A percentile compares a stretch with the other conserved stretches of the same genome.
Evolutionary conservation across 768 basidiomycete species (phyloP).

Genomic region (Crassisporium funariophilum): DNA sequence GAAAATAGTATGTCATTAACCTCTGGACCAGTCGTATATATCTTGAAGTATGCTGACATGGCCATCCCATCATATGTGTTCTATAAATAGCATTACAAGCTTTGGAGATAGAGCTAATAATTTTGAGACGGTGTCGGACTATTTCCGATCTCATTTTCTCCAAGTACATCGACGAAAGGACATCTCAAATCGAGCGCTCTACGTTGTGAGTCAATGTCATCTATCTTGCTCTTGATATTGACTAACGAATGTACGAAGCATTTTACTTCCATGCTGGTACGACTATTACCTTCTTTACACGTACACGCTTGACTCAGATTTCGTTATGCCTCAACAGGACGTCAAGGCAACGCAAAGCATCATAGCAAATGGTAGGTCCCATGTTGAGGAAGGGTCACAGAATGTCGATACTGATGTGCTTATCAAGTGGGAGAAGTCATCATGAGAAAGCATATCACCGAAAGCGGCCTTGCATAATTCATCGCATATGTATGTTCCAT

Average conservation of each 20-base stretch:
- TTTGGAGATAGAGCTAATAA: constrained; percentile 74
- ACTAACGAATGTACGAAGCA: constrained; percentile 42
- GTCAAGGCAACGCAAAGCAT: constrained; percentile 67
- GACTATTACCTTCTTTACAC: constrained; percentile 3
- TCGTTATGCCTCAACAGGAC: constrained; percentile 43
- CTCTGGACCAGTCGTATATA: too few species aligned
- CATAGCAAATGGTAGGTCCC: constrained; percentile 56
- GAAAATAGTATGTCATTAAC: constrained; percentile 79
- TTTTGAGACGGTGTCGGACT: constrained; percentile 69
- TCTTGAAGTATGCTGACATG: too few species aligned
- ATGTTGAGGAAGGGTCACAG: not conserved
- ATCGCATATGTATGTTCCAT: constrained; percentile 11
- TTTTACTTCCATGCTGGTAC: constrained; percentile 71
- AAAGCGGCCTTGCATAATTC: constrained; percentile 46
- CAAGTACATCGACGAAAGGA: constrained; percentile 75
- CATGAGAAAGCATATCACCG: constrained; percentile 63
- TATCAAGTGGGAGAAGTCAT: constrained; percentile 64
- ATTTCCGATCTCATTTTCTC: constrained; percentile 84
- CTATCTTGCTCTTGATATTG: too few species aligned
- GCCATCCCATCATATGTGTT: too few species aligned
- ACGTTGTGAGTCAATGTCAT: constrained; percentile 68
- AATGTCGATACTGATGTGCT: constrained; percentile 3
- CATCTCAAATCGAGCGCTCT: constrained; percentile 57
- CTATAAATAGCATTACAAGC: constrained; percentile 67
- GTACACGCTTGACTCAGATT: constrained; percentile 1